Percentiles rank a stretch among this genome's conserved stretches.
phyloP scores from a whole-genome alignment of 2,329 filamentous ascomycete genomes.

The Verticillium isaacii region DNA sequence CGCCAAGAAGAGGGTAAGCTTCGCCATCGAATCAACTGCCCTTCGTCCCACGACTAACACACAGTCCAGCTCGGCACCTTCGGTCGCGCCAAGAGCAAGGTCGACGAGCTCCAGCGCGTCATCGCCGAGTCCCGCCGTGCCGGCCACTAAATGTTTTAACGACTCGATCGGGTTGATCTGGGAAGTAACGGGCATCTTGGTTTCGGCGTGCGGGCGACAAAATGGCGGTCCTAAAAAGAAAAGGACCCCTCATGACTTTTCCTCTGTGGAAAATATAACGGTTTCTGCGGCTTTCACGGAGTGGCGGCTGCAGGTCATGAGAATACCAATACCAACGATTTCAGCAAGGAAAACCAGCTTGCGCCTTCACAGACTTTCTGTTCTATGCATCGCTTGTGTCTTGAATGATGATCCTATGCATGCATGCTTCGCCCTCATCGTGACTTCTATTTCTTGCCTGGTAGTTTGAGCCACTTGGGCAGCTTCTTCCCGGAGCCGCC shows the following conservation, averaged over 20 bases:
- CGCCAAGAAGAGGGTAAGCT: slow-evolving; percentile 93
- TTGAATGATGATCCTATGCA: not conserved
- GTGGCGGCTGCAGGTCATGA: slow-evolving; percentile 1
- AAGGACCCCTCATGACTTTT: not conserved
- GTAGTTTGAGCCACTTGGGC: slow-evolving; percentile 69
- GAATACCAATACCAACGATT: slow-evolving; percentile 4
- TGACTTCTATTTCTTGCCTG: slow-evolving; percentile 60
- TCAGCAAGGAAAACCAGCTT: not conserved
- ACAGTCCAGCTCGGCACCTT: slow-evolving; percentile 83
- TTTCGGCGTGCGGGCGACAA: slow-evolving; percentile 4
- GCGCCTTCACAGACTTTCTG: not conserved
- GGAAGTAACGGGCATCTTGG: slow-evolving; percentile 6
- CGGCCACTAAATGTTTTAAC: slow-evolving; percentile 45
- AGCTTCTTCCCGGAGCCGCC: slow-evolving; percentile 35
- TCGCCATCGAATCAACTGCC: slow-evolving; percentile 1
- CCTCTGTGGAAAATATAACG: not conserved
- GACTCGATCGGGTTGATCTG: slow-evolving; percentile 1
- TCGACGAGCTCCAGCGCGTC: slow-evolving; percentile 96
- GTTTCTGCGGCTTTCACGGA: slow-evolving; percentile 1
- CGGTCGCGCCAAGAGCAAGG: slow-evolving; percentile 98
- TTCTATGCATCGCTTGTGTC: not conserved
- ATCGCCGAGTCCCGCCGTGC: slow-evolving; percentile 87
- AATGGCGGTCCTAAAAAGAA: not conserved
- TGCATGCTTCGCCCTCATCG: not conserved
- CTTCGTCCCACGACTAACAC: slow-evolving; percentile 17